Evolutionary conservation across 1,139 yeast genomes (phyloP).

Genomic region (Protomyces inundatus): DNA sequence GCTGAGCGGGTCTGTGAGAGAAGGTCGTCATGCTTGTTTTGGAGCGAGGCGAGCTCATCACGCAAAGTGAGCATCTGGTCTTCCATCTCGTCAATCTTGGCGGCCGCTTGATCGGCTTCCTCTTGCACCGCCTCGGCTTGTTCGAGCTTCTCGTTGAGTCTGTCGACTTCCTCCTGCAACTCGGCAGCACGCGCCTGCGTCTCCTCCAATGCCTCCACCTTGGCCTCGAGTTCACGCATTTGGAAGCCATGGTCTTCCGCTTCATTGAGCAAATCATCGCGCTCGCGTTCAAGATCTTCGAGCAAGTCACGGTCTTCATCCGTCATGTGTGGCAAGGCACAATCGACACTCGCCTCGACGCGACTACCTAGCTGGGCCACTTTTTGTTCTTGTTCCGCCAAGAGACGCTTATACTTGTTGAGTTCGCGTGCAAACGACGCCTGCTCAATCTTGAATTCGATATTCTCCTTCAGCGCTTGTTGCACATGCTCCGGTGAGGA

Average conservation of each 20-base stretch:
- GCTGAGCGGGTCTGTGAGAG: conserved; percentile 8
- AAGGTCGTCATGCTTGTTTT: conserved; percentile 11
- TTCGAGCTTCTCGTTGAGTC: not conserved
- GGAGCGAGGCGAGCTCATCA: conserved; percentile 41
- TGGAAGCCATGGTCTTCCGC: conserved; percentile 14
- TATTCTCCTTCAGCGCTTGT: conserved; percentile 31
- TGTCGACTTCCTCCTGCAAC: conserved; percentile 1
- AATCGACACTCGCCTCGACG: conserved; percentile 19
- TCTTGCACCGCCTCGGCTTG: not conserved
- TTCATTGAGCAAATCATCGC: conserved; percentile 9
- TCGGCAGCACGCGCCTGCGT: not conserved
- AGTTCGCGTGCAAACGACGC: conserved; percentile 30
- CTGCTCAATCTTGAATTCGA: conserved; percentile 31
- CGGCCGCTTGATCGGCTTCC: not conserved
- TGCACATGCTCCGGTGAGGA: conserved; percentile 32
- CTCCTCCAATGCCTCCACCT: conserved; percentile 1
- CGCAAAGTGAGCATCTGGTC: conserved; percentile 75
- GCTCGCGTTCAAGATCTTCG: conserved; percentile 7
- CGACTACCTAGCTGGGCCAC: conserved; percentile 24
- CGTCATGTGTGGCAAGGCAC: conserved; percentile 17
- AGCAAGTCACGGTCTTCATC: conserved; percentile 20
- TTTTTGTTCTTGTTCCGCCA: conserved; percentile 30
- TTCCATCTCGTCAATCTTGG: not conserved
- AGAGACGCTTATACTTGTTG: conserved; percentile 26
- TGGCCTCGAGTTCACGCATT: conserved; percentile 15